Conservation (phyloP, 2,329 filamentous ascomycete species). For the Xylariaceae sp. region DNA sequence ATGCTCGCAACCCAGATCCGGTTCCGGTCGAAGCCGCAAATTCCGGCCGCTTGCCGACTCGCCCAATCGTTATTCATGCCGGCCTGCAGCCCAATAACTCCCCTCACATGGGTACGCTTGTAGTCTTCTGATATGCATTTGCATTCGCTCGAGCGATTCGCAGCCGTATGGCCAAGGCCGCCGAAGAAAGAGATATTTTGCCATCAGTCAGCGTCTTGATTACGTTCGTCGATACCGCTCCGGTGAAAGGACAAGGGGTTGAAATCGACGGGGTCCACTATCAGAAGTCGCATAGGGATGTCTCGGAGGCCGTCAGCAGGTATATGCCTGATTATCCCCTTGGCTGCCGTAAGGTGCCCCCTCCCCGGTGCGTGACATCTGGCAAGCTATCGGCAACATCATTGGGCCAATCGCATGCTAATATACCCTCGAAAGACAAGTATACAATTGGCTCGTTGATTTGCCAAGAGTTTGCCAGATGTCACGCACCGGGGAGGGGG, state of each 20-base stretch:
- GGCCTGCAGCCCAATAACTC: conserved; percentile 9
- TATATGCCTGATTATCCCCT: conserved; percentile 7
- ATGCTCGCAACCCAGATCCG: background rate
- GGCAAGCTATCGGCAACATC: too few relatives aligned
- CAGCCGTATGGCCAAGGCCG: background rate
- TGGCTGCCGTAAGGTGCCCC: too few relatives aligned
- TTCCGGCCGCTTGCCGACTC: background rate
- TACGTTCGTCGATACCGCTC: conserved; percentile 10
- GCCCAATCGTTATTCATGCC: conserved; percentile 9
- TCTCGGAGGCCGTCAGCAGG: background rate
- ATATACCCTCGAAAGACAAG: too few relatives aligned
- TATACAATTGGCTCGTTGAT: too few relatives aligned
- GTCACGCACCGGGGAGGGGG: too few relatives aligned
- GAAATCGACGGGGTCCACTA: conserved; percentile 2
- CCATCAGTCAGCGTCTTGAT: conserved; percentile 5
- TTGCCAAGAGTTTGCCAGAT: too few relatives aligned
- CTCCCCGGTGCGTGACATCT: too few relatives aligned
- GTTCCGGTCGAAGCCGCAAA: background rate
- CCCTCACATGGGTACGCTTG: conserved; percentile 4
- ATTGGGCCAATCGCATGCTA: too few relatives aligned
- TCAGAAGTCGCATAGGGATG: conserved; percentile 6
- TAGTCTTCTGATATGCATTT: conserved; percentile 8
- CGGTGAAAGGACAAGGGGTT: background rate
- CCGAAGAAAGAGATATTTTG: background rate
- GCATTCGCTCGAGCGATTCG: conserved; percentile 4